phyloP scores from a whole-genome alignment of 1,284 basidiomycete genomes.

The Wolfiporia cocos region DNA sequence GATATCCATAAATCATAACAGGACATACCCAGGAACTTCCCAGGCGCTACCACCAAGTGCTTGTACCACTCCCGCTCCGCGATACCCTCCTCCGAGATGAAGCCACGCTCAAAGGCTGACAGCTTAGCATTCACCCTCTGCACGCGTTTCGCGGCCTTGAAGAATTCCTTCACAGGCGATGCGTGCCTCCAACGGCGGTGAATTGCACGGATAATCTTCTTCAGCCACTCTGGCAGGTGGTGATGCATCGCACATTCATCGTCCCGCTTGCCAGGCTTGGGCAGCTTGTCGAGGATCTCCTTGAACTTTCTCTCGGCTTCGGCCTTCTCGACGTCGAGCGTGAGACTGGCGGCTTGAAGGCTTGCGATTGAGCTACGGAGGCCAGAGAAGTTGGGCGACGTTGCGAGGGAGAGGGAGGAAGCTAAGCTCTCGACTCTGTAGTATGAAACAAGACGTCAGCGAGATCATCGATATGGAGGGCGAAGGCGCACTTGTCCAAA shows the following conservation, averaged over 20 bases:
- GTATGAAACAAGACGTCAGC: too few species aligned
- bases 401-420: slow-evolving; percentile 8
- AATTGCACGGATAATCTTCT: slow-evolving; percentile 13
- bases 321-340: slow-evolving; percentile 48
- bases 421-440: slow-evolving; percentile 27
- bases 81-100: slow-evolving; percentile 76
- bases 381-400: slow-evolving; percentile 16
- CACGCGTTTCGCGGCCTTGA: slow-evolving; percentile 59
- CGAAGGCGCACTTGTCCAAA: slow-evolving; percentile 33
- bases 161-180: slow-evolving; percentile 27
- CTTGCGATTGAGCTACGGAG: slow-evolving; percentile 43
- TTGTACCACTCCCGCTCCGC: slow-evolving; percentile 82
- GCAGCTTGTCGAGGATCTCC: slow-evolving; percentile 28
- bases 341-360: slow-evolving; percentile 44
- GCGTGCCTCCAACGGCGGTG: slow-evolving; percentile 11
- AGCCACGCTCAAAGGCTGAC: slow-evolving; percentile 75
- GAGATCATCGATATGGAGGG: too few species aligned
- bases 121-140: slow-evolving; percentile 67
- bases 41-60: slow-evolving; percentile 86
- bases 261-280: slow-evolving; percentile 1
- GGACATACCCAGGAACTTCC: slow-evolving; percentile 75
- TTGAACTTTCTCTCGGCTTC: slow-evolving; percentile 29
- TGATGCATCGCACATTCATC: too few species aligned
- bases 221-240: slow-evolving; percentile 17
- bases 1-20: too few species aligned